Base-by-base conservation (phyloP, 192 early-diverging fungal species). In the Coemansia sp. region DNA sequence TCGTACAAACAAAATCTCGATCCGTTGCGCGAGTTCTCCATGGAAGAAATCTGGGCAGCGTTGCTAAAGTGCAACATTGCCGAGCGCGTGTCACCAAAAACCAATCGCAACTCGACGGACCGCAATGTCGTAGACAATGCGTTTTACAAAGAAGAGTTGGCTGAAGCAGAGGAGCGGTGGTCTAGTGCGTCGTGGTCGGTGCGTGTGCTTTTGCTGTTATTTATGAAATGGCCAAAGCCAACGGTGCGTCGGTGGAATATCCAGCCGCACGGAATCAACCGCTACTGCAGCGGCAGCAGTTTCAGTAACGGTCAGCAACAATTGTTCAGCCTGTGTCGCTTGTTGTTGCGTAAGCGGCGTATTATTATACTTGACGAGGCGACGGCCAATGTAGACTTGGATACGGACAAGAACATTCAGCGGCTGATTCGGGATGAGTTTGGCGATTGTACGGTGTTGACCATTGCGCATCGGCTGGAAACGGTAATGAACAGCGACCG, bases 1-100 rank as follows among this genome's bases (percentile, higher is more conserved):
- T 84, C 90, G 3, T 74, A 93, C 45, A 82, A 93, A 9, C 80
- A 83, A 26, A 95, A 95, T 68, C 69, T 95, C 58, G 94, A 97
- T 60, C 93, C 92, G 1, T 84, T 92, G 61, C 71, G 75, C 22
- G 81, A 91, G 61, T 85, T 87, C 51, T 64, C 79, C 21, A 90
- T 94, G 53, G 81, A 80, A n/a, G 85, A 85, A 5, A 67, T 93
- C 17, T 92, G 88, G 88, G 77, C 80, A 1, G 86, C 84, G n/a
- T 76, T 94, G 27, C 27, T 59, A 14, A 61, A 52, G 65, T 68
- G 72, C 35, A 57, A 47, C 6, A 60, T 68, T 22, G 64, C 69
- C 7, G 55, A 57, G 6, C 5, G 8, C 3, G 55, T 57, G 16
- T 31, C 55, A 6, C 55, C 55, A 0, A 57, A 57, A 25, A 3